Conservation (phyloP, 1,284 basidiomycete genomes). For the Cystobasidium pallidum region DNA sequence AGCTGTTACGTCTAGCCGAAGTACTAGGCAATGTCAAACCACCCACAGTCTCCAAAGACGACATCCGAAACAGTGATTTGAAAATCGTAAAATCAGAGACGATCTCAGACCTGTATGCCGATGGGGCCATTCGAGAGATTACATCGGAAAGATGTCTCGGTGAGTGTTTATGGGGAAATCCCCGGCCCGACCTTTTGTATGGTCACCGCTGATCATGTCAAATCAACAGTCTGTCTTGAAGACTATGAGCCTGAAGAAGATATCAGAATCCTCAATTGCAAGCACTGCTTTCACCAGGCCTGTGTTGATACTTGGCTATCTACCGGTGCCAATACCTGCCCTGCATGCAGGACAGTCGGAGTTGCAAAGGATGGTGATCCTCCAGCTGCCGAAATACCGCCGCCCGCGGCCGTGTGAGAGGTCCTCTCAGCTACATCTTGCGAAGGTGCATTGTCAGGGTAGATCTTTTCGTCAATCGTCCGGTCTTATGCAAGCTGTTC, state of each 20-base stretch:
- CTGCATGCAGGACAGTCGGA: slow-evolving; percentile 70
- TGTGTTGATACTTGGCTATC: slow-evolving; percentile 86
- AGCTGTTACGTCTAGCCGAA: slow-evolving; percentile 67
- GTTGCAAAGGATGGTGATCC: slow-evolving; percentile 5
- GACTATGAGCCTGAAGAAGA: slow-evolving; percentile 76
- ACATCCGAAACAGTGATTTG: slow-evolving; percentile 77
- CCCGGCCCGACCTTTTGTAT: not conserved
- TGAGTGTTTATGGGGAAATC: slow-evolving; percentile 54
- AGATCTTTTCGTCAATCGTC: not conserved
- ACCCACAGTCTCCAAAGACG: slow-evolving; percentile 74
- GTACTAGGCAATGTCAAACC: slow-evolving; percentile 75
- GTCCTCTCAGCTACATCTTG: not conserved
- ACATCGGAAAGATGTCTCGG: slow-evolving; percentile 70
- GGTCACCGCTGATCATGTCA: slow-evolving; percentile 16
- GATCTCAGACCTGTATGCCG: slow-evolving; percentile 60
- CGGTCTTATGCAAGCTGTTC: not conserved
- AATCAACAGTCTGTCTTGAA: slow-evolving; percentile 69
- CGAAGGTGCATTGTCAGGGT: no score
- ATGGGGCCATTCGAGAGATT: slow-evolving; percentile 70
- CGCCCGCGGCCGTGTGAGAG: not conserved
- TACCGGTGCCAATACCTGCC: slow-evolving; percentile 82
- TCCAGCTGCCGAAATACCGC: not conserved
- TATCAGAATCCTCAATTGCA: slow-evolving; percentile 74
- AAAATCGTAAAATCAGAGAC: slow-evolving; percentile 64
- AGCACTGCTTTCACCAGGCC: slow-evolving; percentile 78